These are phyloP conservation scores for Phytopythium montanum DNA, from an alignment of 352 stramenopile genomes.

Conservation along the genomic window DNA sequence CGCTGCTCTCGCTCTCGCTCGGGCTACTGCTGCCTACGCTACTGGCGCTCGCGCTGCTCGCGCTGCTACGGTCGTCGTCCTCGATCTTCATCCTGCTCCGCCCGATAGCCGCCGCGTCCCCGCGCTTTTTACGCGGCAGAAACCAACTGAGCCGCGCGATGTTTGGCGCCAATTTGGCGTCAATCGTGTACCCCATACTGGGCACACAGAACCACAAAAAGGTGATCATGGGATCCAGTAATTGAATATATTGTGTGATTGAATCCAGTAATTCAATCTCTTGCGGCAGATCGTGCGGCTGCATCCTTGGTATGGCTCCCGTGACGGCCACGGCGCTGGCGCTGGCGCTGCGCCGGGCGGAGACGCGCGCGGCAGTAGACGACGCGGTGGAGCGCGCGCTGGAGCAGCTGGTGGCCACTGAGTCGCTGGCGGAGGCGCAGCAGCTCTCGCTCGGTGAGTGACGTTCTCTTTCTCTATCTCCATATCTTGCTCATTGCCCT, in stretches of 20 bases:
- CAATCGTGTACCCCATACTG: no score
- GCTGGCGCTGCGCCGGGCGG: slow-evolving; percentile 20
- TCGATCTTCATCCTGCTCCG: slow-evolving; percentile 11
- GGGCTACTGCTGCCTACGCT: slow-evolving; percentile 29
- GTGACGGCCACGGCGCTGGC: slow-evolving; percentile 12
- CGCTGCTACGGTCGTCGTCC: slow-evolving; percentile 29
- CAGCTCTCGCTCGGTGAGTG: slow-evolving; percentile 27
- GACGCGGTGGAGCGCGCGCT: slow-evolving; percentile 15
- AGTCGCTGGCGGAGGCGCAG: slow-evolving; percentile 20
- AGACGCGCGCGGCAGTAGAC: slow-evolving; percentile 5
- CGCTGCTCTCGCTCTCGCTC: slow-evolving; percentile 24
- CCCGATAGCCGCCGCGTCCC: background rate
- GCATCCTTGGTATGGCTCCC: no score
- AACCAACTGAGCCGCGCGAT: background rate
- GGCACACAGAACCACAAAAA: no score
- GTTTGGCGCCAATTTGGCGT: slow-evolving; percentile 6
- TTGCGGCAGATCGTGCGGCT: no score
- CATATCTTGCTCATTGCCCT: background rate
- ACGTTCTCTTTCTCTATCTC: background rate
- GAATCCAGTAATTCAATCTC: no score
- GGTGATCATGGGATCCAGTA: no score
- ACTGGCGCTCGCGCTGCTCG: slow-evolving; percentile 14
- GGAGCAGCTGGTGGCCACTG: slow-evolving; percentile 21
- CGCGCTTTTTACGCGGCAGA: background rate
- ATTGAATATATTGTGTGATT: no score